phyloP scores from a whole-genome alignment of 345 rosid genomes.

The Lepidium africanum region DNA sequence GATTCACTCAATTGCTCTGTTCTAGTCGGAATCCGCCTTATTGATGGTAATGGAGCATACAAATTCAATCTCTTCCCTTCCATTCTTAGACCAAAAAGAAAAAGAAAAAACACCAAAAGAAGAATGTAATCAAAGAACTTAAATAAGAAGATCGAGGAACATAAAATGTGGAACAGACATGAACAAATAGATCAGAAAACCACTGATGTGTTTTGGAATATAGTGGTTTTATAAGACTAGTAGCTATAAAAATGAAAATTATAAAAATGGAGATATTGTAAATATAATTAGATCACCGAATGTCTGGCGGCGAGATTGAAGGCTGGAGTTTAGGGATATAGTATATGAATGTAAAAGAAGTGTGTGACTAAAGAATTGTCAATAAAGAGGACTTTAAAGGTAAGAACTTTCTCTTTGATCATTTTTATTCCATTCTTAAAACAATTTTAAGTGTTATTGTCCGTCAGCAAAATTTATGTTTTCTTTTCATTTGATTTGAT shows the following conservation, averaged over 20 bases:
- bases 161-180: background rate
- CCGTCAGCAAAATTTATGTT: background rate
- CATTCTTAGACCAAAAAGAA: conserved; percentile 29
- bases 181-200: background rate
- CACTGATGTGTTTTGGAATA: background rate
- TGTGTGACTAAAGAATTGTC: conserved; percentile 20
- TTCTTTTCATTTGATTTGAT: conserved; percentile 11
- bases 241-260: background rate
- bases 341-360: conserved; percentile 11
- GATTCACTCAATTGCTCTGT: background rate
- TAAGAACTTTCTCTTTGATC: background rate
- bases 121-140: background rate
- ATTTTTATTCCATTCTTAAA: background rate
- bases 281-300: background rate
- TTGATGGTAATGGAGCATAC: conserved; percentile 72
- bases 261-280: background rate
- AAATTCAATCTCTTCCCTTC: conserved; percentile 70
- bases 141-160: background rate
- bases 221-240: conserved; percentile 12
- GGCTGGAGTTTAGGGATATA: conserved; percentile 29
- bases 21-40: conserved; percentile 39
- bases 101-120: background rate
- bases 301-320: conserved; percentile 27
- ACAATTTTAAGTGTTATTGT: background rate
- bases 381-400: conserved; percentile 5